A percentile compares a stretch with the other conserved stretches of the same genome.
phyloP scores from a whole-genome alignment of 1,139 yeast genomes.

The Candida tropicalis region DNA sequence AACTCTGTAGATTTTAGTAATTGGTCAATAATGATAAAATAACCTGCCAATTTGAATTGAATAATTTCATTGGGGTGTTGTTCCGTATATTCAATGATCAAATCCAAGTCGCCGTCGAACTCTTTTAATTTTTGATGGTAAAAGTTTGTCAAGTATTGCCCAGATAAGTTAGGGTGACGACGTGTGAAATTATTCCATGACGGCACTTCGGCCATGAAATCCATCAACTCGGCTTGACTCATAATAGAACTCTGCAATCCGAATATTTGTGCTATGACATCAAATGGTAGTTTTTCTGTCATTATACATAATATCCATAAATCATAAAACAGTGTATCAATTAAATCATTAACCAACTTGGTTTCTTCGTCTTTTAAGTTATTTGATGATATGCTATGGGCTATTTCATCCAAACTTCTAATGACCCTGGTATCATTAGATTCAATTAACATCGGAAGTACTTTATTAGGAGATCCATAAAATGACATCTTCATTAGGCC shows the following conservation, averaged over 20 bases:
- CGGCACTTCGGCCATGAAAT: conserved; percentile 22
- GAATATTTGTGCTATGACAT: conserved; percentile 21
- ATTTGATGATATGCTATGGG: conserved; percentile 10
- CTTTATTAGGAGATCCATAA: conserved; percentile 43
- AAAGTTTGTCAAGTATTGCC: conserved; percentile 11
- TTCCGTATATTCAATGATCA: conserved; percentile 14
- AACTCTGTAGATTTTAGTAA: conserved; percentile 23
- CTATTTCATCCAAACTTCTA: conserved; percentile 20
- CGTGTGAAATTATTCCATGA: conserved; percentile 29
- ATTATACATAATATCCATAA: conserved; percentile 39
- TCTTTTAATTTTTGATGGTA: conserved; percentile 20
- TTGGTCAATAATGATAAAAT: conserved; percentile 22
- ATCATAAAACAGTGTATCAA: conserved; percentile 45
- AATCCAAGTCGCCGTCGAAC: conserved; percentile 18
- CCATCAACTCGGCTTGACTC: conserved; percentile 12
- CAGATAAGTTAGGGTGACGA: conserved; percentile 28
- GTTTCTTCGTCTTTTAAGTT: conserved; percentile 9
- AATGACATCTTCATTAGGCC: conserved; percentile 37
- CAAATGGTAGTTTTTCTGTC: conserved; percentile 18
- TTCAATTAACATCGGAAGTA: conserved; percentile 49
- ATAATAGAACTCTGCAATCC: conserved; percentile 17
- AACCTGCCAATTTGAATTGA: conserved; percentile 24
- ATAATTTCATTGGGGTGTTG: conserved; percentile 12
- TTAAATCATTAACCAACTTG: conserved; percentile 29
- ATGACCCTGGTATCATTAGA: conserved; percentile 33